Conservation (phyloP, 805 yeast genomes). For the Lipomyces yamanashiensis region DNA sequence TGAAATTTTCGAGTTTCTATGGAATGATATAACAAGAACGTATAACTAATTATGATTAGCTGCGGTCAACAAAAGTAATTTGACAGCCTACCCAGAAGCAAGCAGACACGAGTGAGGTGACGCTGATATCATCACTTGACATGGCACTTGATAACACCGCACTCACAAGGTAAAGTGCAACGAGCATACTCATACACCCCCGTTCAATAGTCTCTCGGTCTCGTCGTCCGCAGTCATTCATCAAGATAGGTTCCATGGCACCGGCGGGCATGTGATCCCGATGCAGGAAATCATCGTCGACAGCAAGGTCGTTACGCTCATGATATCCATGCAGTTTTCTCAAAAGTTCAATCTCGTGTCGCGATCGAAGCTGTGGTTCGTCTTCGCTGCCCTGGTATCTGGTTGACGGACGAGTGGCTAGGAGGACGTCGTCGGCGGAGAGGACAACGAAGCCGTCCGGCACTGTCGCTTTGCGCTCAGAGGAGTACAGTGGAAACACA, state of each 20-base stretch:
- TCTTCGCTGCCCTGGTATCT: not conserved
- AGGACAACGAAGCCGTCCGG: constrained; percentile 1
- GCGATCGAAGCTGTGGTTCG: no score
- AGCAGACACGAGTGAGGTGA: not conserved
- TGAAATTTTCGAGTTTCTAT: constrained; percentile 6
- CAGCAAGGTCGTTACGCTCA: constrained; percentile 8
- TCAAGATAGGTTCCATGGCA: constrained; percentile 4
- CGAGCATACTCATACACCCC: not conserved
- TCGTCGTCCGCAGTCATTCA: constrained; percentile 2
- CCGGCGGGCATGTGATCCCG: constrained; percentile 1
- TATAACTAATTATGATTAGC: not conserved
- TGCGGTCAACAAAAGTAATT: not conserved
- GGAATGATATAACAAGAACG: not conserved
- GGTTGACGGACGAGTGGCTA: not conserved
- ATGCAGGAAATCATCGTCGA: constrained; percentile 14
- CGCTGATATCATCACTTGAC: not conserved
- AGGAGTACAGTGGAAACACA: not conserved
- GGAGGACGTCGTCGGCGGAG: constrained; percentile 6
- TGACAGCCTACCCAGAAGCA: constrained; percentile 5
- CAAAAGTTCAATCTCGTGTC: no score
- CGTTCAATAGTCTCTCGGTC: constrained; percentile 14
- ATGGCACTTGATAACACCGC: not conserved
- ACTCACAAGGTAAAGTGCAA: not conserved
- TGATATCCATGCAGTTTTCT: not conserved
- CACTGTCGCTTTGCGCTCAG: not conserved